Evolutionary conservation across 1,284 basidiomycete genomes (phyloP), one percentile per base, ranked within the genome.

Genomic region (Salmacisia buchloeana): DNA sequence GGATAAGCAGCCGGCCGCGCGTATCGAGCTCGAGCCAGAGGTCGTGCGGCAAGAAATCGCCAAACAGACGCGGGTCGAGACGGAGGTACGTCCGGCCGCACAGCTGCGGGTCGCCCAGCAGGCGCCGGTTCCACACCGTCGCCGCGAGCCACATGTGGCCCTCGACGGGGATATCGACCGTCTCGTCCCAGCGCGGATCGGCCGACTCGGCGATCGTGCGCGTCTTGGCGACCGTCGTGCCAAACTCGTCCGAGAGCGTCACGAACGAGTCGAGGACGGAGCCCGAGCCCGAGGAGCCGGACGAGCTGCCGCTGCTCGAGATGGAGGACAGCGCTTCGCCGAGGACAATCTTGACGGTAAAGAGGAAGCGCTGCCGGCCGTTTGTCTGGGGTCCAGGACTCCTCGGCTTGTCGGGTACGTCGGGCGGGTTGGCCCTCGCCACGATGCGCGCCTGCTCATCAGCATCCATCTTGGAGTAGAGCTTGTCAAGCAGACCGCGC

Each of bases 141-240:
- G 93, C 89, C 86, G 97, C 96, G 58, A 98, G 83, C 96, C 96
- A 99, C 18, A 97, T 84, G 45, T 91, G 88, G 34, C 81, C 79
- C 54, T 81, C 78, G 2, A 97, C 89, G 0, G 92, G 90, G 10
- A 98, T 85, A 79, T 99, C 96, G 72, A 97, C 93, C 0, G 91
- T 92, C 79, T 98, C 94, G 70, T 97, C 93, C 96, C 94, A 98
- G 80, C 93, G 85, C 25, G 96, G 94, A 75, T 86, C 87, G 33
- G 89, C 81, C 2, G 88, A 88, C 81, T 97, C 94, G 78, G 97
- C 96, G 58, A 98, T 91, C 23, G 94, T 97, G 58, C 96, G 84
- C 9, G 94, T 98, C 83, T 97, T 97, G 35, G 92, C 94, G 45
- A 96, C 82, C 23, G 93, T 87, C 73, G 88, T 88, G 0, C 96